Base-by-base conservation (phyloP, 2,329 filamentous ascomycete species). In the Scolecobasidium constrictum region DNA sequence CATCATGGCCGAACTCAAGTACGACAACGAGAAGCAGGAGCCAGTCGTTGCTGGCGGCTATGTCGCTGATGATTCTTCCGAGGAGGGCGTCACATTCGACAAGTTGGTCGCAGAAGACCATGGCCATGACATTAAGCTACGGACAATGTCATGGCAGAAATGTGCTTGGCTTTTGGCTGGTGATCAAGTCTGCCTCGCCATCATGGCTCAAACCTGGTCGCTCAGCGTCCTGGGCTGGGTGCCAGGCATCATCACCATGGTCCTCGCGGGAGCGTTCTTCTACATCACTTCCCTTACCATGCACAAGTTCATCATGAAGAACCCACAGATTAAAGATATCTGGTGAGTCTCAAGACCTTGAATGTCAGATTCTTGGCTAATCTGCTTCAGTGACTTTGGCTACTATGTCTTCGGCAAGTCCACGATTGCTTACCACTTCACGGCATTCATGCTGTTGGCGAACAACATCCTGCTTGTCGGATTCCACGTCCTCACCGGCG, bases 141-240 rank as follows among this genome's bases (percentile, higher is more conserved):
- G 68, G n/a, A 71, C 67, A 1, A 71, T 71, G 68, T 63, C 67
- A 22, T 72, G 69, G 68, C 66, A 71, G 47, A 70, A 70, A 50
- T 67, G 66, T 2, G 66, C 68, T 5, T 69, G 65, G 58, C 52
- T 71, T 26, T 61, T 71, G 4, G 56, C 53, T 9, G 68, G 68
- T 26, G 68, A 71, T 36, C 67, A 71, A 51, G 67, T 71, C 26
- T 71, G 67, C 52, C 54, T 71, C 4, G 68, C 68, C 20, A 70
- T 71, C 48, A 71, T 70, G 68, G 67, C 67, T 21, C 68, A 71
- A 49, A 61, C 66, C 5, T 71, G 67, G 68, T 69, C 66, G 20
- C 59, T 70, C 11, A 67, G 57, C 34, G 65, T 68, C n/a, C 49
- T 68, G 5, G 65, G 65, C 38, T 68, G 65, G 64, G 63, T 67